A percentile compares a stretch with the other conserved stretches of the same genome.
phyloP scores from a whole-genome alignment of 768 basidiomycete species.

The Mycena capillaripes region DNA sequence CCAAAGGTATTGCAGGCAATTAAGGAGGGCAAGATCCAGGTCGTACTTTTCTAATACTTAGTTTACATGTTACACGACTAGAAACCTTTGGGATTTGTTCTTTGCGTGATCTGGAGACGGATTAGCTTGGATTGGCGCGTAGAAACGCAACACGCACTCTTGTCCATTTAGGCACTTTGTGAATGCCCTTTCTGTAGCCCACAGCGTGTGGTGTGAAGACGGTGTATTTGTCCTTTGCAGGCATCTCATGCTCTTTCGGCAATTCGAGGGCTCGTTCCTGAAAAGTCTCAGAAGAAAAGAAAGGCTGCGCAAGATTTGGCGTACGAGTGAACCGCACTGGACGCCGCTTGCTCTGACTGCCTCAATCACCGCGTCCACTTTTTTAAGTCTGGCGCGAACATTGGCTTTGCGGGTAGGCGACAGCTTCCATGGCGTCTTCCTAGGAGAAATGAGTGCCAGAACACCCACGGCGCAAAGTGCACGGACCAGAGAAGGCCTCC shows the following conservation, averaged over 20 bases:
- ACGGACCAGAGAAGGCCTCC: slow-evolving; percentile 90
- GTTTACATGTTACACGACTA: slow-evolving; percentile 51
- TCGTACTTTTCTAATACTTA: slow-evolving; percentile 79
- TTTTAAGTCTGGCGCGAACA: slow-evolving; percentile 88
- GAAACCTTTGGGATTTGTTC: slow-evolving; percentile 94
- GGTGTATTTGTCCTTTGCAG: slow-evolving; percentile 94
- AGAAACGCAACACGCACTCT: slow-evolving; percentile 67
- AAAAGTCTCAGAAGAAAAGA: not conserved
- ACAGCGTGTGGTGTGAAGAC: slow-evolving; percentile 77
- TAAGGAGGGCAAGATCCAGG: slow-evolving; percentile 78
- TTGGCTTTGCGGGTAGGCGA: slow-evolving; percentile 95
- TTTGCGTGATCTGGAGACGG: slow-evolving; percentile 75
- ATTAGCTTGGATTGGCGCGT: slow-evolving; percentile 10
- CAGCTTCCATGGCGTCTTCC: slow-evolving; percentile 96
- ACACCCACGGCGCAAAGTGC: not conserved
- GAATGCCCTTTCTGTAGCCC: slow-evolving; percentile 94
- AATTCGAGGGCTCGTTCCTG: slow-evolving; percentile 83
- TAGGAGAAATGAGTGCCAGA: slow-evolving; percentile 48
- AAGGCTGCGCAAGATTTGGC: not conserved
- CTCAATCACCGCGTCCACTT: slow-evolving; percentile 94
- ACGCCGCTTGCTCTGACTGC: slow-evolving; percentile 88
- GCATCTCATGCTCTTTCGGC: slow-evolving; percentile 96
- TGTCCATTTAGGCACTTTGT: slow-evolving; percentile 98
- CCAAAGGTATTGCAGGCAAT: slow-evolving; percentile 73
- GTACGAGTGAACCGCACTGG: slow-evolving; percentile 79